Base-by-base conservation (phyloP, 768 basidiomycete species). In the Coprinopsis marcescibilis region DNA sequence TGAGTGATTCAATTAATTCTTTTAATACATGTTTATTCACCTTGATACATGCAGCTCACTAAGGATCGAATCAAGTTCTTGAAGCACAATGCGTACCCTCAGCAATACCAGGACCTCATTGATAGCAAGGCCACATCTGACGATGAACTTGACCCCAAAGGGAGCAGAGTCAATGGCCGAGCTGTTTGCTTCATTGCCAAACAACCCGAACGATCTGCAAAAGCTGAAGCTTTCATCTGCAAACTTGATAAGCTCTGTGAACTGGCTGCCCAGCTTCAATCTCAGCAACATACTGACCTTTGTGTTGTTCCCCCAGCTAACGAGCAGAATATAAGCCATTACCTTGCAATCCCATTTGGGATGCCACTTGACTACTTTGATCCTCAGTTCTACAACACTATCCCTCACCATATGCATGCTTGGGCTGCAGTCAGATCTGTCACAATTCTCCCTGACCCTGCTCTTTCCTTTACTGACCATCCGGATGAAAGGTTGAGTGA, bases 111-210 rank as follows among this genome's bases (percentile, higher is more conserved):
- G 15, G 15, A 41, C 8, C 36, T 53, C 7, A 39, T 52, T 11
- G 29, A 38, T 33, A n/a, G 38, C 30, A 53, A 53, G 33, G 55
- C 55, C n/a, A 56, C 52, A 24, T 56, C 55, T 8, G 55, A 56
- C 39, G 52, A 56, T n/a, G 52, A 56, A 41, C 24, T 20, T 7
- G 55, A 56, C 35, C 50, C 52, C 15, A 25, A 35, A 21, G 49
- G 49, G n/a, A 15, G 24, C 5, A 2, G 2, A 10, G 25, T 39
- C 11, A 21, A 32, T 2, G 26, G 30, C 3, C 45, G 41, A 21
- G 17, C 51, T 15, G n/a, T 54, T 23, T 48, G 21, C 14, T 30
- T 30, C 10, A 24, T 44, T 29, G 39, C 39, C 26, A 10, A 19
- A 7, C 48, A 50, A 2, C 44, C 46, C 13, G 55, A 53, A 42